phyloP scores from a whole-genome alignment of 345 rosid species.

The Xanthoceras sorbifolium region DNA sequence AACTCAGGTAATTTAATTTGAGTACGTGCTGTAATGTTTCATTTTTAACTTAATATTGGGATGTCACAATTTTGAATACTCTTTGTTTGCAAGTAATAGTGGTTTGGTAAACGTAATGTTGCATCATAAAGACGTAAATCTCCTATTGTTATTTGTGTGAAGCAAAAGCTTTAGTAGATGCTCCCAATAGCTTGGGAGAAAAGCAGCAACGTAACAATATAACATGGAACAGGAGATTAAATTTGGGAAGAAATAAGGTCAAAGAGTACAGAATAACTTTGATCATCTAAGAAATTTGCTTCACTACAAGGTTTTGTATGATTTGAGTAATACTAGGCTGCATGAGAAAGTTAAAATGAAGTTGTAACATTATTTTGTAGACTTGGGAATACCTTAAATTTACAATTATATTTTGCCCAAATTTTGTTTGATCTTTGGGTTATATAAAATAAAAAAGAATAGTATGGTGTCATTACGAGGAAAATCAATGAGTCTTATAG shows the following conservation, averaged over 20 bases:
- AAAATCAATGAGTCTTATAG: background rate
- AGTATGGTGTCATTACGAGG: background rate
- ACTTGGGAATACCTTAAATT: background rate
- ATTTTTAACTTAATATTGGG: background rate
- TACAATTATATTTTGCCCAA: background rate
- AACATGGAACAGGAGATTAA: background rate
- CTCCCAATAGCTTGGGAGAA: slow-evolving; percentile 1
- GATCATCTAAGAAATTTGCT: background rate
- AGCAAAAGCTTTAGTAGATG: background rate
- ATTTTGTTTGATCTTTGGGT: slow-evolving; percentile 2
- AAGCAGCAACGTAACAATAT: background rate
- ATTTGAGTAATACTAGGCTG: background rate
- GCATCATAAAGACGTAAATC: background rate
- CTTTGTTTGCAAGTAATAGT: too few species aligned
- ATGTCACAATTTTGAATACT: background rate
- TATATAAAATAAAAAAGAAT: background rate
- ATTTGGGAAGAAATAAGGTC: background rate
- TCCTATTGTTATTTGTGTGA: background rate
- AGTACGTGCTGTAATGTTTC: background rate
- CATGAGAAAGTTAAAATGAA: background rate
- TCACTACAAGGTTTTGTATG: background rate
- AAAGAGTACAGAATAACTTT: background rate
- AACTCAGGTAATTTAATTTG: slow-evolving; percentile 54
- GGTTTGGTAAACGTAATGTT: too few species aligned
- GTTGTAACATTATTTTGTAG: background rate